phyloP scores from a whole-genome alignment of 2,329 filamentous ascomycete species.

The Periconia digitata region DNA sequence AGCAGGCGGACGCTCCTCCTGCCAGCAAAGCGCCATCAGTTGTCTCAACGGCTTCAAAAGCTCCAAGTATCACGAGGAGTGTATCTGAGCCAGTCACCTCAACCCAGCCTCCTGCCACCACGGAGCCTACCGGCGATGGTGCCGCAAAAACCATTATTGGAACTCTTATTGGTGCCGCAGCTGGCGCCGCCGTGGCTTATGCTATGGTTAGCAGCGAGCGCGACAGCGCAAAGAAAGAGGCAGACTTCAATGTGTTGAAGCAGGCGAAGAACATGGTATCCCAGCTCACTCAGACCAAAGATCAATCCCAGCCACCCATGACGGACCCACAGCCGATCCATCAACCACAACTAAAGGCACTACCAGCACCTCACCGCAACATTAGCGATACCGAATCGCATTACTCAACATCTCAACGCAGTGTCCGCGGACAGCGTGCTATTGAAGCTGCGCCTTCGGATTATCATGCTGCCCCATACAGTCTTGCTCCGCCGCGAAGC shows the following conservation, averaged over 20 bases:
- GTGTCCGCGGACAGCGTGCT: slow-evolving; percentile 29
- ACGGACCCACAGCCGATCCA: slow-evolving; percentile 34
- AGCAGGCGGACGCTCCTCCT: slow-evolving; percentile 29
- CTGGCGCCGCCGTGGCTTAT: slow-evolving; percentile 76
- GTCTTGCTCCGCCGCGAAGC: slow-evolving; percentile 27
- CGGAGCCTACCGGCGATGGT: slow-evolving; percentile 45
- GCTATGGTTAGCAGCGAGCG: slow-evolving; percentile 66
- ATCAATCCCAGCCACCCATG: slow-evolving; percentile 29
- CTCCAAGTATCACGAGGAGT: slow-evolving; percentile 31
- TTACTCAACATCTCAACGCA: slow-evolving; percentile 28
- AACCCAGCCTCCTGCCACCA: slow-evolving; percentile 24
- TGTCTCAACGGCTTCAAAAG: slow-evolving; percentile 19
- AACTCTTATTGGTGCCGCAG: slow-evolving; percentile 76
- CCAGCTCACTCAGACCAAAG: slow-evolving; percentile 30
- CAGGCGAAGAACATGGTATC: slow-evolving; percentile 31
- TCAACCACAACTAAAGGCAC: slow-evolving; percentile 28
- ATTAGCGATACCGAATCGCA: slow-evolving; percentile 41
- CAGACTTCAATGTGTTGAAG: slow-evolving; percentile 41
- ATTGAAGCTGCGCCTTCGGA: slow-evolving; percentile 44
- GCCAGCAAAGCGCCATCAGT: slow-evolving; percentile 18
- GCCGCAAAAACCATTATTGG: slow-evolving; percentile 69
- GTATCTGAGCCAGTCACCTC: slow-evolving; percentile 34
- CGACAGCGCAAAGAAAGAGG: slow-evolving; percentile 49
- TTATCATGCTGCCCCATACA: slow-evolving; percentile 37
- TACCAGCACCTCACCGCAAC: slow-evolving; percentile 33